Base-by-base conservation (phyloP, 2,329 filamentous ascomycete species). In the Amylocarpus encephaloides region DNA sequence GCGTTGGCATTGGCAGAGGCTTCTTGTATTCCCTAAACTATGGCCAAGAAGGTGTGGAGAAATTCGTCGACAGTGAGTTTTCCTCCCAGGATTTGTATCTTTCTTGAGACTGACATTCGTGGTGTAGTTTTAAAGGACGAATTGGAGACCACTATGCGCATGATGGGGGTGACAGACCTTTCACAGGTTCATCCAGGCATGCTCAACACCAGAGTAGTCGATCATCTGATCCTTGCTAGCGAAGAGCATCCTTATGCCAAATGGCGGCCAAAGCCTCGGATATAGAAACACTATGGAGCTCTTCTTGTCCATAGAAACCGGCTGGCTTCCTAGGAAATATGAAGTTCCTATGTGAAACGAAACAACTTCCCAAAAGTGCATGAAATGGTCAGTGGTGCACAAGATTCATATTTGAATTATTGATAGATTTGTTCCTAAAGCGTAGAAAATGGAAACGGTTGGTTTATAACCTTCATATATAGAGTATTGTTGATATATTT, bases 121-220 rank as follows among this genome's bases (percentile, higher is more conserved):
- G 30, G 55, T 16, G 30, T 33, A 76, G 73, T 77, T 15, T 55
- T 80, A 13, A 71, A 71, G 46, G 82, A 85, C 52, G 82, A 86
- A 62, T 64, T 86, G 3, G 76, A 82, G 57, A 83, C 78, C 1
- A 80, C 80, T 1, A 86, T 86, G 82, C 74, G 77, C 22, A 73
- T 85, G 63, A 77, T 82, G 50, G 83, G 83, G 1, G 72, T 85
- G 32, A 83, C 79, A 1, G 73, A 77, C 53, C 66, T 86, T 9
- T 72, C 77, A 47, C 73, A 83, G 61, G 72, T 81, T 5, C 76
- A 82, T 55, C 79, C 81, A 1, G 80, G 81, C 0, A 68, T 83
- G 62, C 65, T 85, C 19, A 82, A 84, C 50, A 76, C 74, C 0
- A 62, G 69, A n/a, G 71, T 68, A 1, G 67, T 76, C 5, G 73